These are phyloP conservation scores for Epichloe sp. DNA, from an alignment of 2,329 filamentous ascomycete genomes.

Conservation along the genomic window DNA sequence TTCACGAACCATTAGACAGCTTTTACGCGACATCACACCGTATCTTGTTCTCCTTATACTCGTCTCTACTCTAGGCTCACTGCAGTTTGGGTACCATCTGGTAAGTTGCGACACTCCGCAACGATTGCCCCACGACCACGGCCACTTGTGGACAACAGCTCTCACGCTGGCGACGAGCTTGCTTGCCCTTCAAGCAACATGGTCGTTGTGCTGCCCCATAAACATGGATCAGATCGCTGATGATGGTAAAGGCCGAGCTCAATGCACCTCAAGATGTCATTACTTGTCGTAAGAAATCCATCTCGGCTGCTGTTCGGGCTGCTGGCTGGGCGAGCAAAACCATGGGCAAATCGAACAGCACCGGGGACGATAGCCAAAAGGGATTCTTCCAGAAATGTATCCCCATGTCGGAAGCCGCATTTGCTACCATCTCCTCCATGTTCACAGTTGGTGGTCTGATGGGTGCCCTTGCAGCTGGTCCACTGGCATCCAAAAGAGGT, in stretches of 20 bases:
- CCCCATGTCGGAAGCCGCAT: constrained; percentile 68
- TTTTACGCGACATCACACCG: constrained; percentile 44
- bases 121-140: background rate
- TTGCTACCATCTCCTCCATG: constrained; percentile 77
- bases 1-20: constrained; percentile 10
- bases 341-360: constrained; percentile 10
- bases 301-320: constrained; percentile 18
- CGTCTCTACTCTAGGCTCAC: constrained; percentile 69
- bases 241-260: constrained; percentile 54
- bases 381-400: constrained; percentile 61
- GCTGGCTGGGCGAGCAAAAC: constrained; percentile 16
- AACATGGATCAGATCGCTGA: background rate
- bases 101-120: constrained; percentile 32
- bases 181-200: background rate
- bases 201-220: background rate
- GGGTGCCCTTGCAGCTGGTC: constrained; percentile 69
- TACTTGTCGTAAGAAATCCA: constrained; percentile 56
- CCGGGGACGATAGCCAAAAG: constrained; percentile 8
- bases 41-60: constrained; percentile 68
- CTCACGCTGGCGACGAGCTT: too few species aligned
- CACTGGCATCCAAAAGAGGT: constrained; percentile 64
- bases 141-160: too few species aligned
- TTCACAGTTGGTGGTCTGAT: constrained; percentile 82
- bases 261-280: constrained; percentile 93
- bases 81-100: constrained; percentile 91